Conservation (phyloP, 2,329 filamentous ascomycete genomes). For the Aspergillus ochraceus region DNA sequence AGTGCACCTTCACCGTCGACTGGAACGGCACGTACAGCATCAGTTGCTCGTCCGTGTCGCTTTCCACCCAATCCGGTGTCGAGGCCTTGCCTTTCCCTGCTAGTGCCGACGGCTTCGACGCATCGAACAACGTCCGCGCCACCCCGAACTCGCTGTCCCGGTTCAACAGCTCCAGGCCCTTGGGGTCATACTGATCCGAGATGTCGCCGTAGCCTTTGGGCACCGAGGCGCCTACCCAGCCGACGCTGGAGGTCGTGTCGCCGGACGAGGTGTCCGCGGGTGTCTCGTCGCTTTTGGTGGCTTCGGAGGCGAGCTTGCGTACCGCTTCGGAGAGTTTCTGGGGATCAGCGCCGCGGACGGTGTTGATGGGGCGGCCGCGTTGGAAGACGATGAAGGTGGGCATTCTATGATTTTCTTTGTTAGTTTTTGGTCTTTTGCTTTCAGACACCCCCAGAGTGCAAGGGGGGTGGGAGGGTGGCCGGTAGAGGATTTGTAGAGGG, state of each 20-base stretch:
- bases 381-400: constrained; percentile 93
- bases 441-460: neutral
- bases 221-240: constrained; percentile 72
- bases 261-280: constrained; percentile 43
- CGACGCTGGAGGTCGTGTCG: constrained; percentile 32
- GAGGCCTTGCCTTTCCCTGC: constrained; percentile 50
- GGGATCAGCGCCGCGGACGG: constrained; percentile 72
- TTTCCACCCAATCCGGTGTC: constrained; percentile 84
- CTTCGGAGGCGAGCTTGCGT: constrained; percentile 68
- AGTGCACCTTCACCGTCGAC: constrained; percentile 84
- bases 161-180: constrained; percentile 84
- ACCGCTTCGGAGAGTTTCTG: constrained; percentile 69
- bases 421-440: neutral
- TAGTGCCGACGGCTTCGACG: constrained; percentile 64
- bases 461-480: too few relatives aligned
- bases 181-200: constrained; percentile 75
- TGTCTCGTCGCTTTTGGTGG: constrained; percentile 46
- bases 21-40: constrained; percentile 92
- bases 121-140: constrained; percentile 73
- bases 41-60: constrained; percentile 94
- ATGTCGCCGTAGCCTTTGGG: constrained; percentile 83
- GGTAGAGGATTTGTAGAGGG: neutral
- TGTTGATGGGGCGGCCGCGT: constrained; percentile 65
- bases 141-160: constrained; percentile 73
- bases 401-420: constrained; percentile 51